phyloP scores from a whole-genome alignment of 2,329 filamentous ascomycete species.

The Aspergillus cejpii region DNA sequence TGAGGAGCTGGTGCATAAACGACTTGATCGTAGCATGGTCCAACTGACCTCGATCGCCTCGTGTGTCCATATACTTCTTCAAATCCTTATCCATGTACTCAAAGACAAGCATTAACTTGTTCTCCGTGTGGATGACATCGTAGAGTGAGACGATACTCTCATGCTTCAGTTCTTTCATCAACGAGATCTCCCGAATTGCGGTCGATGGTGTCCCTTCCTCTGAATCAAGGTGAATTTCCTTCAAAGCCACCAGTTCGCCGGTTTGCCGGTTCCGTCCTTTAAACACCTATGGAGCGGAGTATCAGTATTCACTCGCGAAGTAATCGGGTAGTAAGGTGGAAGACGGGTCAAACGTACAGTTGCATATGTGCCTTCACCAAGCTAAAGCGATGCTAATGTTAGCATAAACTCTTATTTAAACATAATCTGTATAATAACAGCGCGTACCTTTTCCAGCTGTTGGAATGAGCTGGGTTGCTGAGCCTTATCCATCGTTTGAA shows the following conservation, averaged over 20 bases:
- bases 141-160: slow-evolving; percentile 96
- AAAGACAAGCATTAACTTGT: slow-evolving; percentile 99
- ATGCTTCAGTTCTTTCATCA: slow-evolving; percentile 99
- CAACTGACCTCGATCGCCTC: slow-evolving; percentile 80
- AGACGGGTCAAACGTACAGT: slow-evolving; percentile 57
- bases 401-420: slow-evolving; percentile 8
- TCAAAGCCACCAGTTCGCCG: slow-evolving; percentile 90
- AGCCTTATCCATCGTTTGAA: slow-evolving; percentile 71
- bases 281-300: slow-evolving; percentile 63
- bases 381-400: slow-evolving; percentile 40
- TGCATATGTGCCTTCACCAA: slow-evolving; percentile 97
- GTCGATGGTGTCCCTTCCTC: slow-evolving; percentile 97
- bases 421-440: slow-evolving; percentile 1
- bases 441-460: slow-evolving; percentile 76
- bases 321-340: slow-evolving; percentile 1
- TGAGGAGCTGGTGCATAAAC: slow-evolving; percentile 96
- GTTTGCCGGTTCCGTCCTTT: slow-evolving; percentile 97
- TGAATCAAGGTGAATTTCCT: slow-evolving; percentile 97
- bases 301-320: slow-evolving; percentile 14
- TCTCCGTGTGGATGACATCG: slow-evolving; percentile 99
- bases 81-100: slow-evolving; percentile 98
- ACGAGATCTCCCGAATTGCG: slow-evolving; percentile 93
- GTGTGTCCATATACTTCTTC: slow-evolving; percentile 97
- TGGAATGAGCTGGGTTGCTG: slow-evolving; percentile 95
- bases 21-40: slow-evolving; percentile 91